Evolutionary conservation across 2,329 filamentous ascomycete genomes (phyloP), one percentile per base, ranked within the genome.

Genomic region (Exophiala bonariae): DNA sequence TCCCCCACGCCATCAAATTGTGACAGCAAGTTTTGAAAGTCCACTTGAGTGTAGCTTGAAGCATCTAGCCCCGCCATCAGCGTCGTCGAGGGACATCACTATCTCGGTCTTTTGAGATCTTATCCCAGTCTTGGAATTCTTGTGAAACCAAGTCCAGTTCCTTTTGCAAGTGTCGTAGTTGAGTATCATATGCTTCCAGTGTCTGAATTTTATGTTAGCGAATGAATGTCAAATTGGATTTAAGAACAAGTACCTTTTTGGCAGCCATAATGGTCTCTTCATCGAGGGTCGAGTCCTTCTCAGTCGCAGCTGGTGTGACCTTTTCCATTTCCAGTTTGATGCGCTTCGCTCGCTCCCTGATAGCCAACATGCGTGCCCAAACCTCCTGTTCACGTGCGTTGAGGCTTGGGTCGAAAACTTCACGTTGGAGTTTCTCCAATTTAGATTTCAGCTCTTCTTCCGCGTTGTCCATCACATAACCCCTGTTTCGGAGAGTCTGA

Each of bases 401-500:
- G 37, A 84, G 70, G 4, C 76, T 74, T 1, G 82, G 81, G 58
- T 85, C 81, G 41, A 80, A 78, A 2, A 82, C 78, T 40, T 73
- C 71, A 42, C 75, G 74, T 62, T 83, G 79, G 39, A 85, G 66
- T 48, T 73, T 71, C n/a, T 74, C 58, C 38, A 85, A 67, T 60
- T 81, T 82, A 66, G 79, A 79, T 66, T 80, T 80, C 45, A 85
- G 59, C 52, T 79, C 78, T 62, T 85, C 82, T 63, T 85, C 82
- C 3, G 75, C 73, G 44, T 77, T 75, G 53, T 84, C 81, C 73
- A 85, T 81, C 3, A 80, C 80, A 60, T 85, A 85, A 7, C 82
- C 82, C 47, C 81, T 66, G 58, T 83, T 84, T 41, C 81, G 72
- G 55, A 85, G 61, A 11, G 83, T 75, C 59, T 85, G 82, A 1